phyloP scores from a whole-genome alignment of 495 filamentous ascomycete genomes.

The Penicillium waksmanii region DNA sequence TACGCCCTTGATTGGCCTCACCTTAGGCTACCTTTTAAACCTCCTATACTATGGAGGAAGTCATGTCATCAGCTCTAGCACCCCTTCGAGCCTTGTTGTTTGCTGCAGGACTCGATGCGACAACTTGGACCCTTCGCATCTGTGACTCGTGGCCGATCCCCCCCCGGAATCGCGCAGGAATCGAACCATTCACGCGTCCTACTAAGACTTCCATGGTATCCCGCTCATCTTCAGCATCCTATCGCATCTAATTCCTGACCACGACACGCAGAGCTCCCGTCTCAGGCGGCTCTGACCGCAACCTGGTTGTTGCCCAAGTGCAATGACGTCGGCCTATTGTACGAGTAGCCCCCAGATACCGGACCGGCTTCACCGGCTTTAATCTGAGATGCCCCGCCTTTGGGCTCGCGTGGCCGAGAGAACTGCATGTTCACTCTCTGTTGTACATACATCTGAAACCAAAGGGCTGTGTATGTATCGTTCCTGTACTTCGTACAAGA shows the following conservation, averaged over 20 bases:
- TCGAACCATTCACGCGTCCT: constrained; percentile 4
- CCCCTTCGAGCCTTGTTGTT: constrained; percentile 5
- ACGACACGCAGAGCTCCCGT: constrained; percentile 6
- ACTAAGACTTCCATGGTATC: constrained; percentile 2
- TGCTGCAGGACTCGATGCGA: constrained; percentile 8
- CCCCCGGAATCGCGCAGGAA: neutral
- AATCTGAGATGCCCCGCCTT: constrained; percentile 21
- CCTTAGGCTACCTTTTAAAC: neutral
- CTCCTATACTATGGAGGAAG: neutral
- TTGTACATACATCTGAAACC: constrained; percentile 26
- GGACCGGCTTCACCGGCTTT: constrained; percentile 32
- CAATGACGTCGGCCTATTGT: constrained; percentile 31
- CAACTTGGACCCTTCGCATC: constrained; percentile 1
- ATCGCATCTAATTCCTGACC: neutral
- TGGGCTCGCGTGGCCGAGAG: constrained; percentile 28
- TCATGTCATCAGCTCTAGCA: neutral
- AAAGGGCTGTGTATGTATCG: constrained; percentile 14
- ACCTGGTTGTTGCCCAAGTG: constrained; percentile 22
- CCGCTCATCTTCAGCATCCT: constrained; percentile 4
- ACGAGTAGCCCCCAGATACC: neutral
- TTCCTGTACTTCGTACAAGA: constrained; percentile 14
- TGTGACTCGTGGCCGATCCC: constrained; percentile 23
- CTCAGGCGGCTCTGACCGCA: constrained; percentile 15
- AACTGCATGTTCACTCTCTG: constrained; percentile 25
- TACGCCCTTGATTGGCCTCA: constrained; percentile 5